phyloP scores from a whole-genome alignment of 345 rosid species.

The Dimocarpus longan region DNA sequence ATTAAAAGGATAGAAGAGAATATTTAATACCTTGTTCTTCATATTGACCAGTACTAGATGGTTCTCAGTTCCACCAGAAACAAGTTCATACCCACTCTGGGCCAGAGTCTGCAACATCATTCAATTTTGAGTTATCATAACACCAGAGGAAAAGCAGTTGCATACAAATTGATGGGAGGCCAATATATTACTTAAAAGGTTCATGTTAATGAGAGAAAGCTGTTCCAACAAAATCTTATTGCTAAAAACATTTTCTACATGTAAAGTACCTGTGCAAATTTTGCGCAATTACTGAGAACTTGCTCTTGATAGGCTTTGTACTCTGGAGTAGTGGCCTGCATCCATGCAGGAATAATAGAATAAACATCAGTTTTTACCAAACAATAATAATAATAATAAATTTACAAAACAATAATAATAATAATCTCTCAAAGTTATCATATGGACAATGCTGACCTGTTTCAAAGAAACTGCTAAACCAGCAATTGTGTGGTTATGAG shows the following conservation, averaged over 20 bases:
- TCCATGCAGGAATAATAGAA: constrained; percentile 10
- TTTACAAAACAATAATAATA: no score
- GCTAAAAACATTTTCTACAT: not conserved
- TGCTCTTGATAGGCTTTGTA: constrained; percentile 98
- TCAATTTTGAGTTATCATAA: constrained; percentile 10
- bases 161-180: not conserved
- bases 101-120: constrained; percentile 58
- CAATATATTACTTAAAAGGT: not conserved
- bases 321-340: constrained; percentile 91
- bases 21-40: constrained; percentile 71
- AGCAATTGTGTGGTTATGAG: constrained; percentile 96
- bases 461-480: constrained; percentile 97
- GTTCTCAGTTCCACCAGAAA: constrained; percentile 98
- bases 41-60: constrained; percentile 96
- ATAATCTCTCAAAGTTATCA: not conserved
- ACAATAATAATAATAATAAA: not conserved
- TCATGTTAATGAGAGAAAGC: constrained; percentile 4
- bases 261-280: constrained; percentile 76
- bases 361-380: not conserved
- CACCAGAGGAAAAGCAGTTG: constrained; percentile 1
- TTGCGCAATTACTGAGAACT: constrained; percentile 81
- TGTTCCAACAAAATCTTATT: not conserved
- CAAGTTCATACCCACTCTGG: constrained; percentile 77
- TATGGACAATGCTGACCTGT: constrained; percentile 50
- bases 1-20: constrained; percentile 15